phyloP scores from a whole-genome alignment of 2,329 filamentous ascomycete genomes.

The Blumeria hordei region DNA sequence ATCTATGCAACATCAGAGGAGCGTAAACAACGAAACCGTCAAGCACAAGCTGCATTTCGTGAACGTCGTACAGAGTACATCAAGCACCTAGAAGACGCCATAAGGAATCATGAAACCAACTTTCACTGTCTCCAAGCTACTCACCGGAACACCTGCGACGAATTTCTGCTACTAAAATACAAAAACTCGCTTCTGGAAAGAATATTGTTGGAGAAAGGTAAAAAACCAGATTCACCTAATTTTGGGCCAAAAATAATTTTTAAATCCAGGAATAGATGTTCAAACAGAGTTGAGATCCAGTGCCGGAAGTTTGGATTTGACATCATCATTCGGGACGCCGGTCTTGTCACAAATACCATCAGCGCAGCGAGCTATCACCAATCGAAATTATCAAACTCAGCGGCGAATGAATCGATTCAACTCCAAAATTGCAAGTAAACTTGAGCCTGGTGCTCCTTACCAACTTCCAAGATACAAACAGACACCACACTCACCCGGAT shows the following conservation, averaged over 20 bases:
- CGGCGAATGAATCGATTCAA: conserved; percentile 26
- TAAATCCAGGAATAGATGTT: conserved; percentile 28
- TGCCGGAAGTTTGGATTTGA: conserved; percentile 63
- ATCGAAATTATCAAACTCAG: conserved; percentile 46
- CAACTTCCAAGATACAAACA: too few relatives aligned
- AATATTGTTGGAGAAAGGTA: too few relatives aligned
- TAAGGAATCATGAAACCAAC: conserved; percentile 89
- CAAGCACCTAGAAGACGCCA: conserved; percentile 93
- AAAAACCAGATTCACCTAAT: too few relatives aligned
- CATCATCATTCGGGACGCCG: conserved; percentile 40
- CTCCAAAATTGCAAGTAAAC: conserved; percentile 52
- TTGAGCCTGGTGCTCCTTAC: conserved; percentile 25
- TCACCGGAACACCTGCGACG: conserved; percentile 29
- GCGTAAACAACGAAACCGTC: conserved; percentile 87
- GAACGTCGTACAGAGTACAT: conserved; percentile 97
- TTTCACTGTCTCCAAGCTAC: conserved; percentile 81
- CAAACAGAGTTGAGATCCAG: conserved; percentile 87
- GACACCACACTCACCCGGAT: conserved; percentile 1
- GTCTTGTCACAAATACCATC: conserved; percentile 49
- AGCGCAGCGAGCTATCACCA: conserved; percentile 59
- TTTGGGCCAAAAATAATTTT: too few relatives aligned
- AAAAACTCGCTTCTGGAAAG: too few relatives aligned
- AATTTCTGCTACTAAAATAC: too few relatives aligned
- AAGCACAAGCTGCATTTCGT: conserved; percentile 90
- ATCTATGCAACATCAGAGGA: conserved; percentile 98